A percentile compares a stretch with the other conserved stretches of the same genome.
These are phyloP conservation scores for Artomyces pyxidatus DNA, from an alignment of 768 basidiomycete genomes.

Conservation along the genomic window DNA sequence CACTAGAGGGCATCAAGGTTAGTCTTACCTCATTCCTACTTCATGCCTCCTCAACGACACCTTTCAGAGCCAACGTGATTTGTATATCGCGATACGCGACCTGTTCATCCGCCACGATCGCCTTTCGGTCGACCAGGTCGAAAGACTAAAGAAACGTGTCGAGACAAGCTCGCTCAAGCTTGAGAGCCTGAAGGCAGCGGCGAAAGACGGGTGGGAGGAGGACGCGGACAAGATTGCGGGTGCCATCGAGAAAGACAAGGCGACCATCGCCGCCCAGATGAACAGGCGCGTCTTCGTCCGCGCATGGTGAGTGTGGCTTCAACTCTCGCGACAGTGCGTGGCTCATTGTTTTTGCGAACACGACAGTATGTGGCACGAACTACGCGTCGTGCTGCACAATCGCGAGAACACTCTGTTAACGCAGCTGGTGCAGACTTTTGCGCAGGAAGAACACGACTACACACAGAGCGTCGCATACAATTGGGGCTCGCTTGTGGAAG, in stretches of 20 bases:
- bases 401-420: conserved; percentile 79
- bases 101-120: conserved; percentile 82
- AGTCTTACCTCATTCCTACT: conserved; percentile 6
- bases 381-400: conserved; percentile 88
- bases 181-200: conserved; percentile 57
- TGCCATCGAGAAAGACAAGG: conserved; percentile 80
- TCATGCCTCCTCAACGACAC: not conserved
- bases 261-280: conserved; percentile 64
- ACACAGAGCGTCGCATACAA: conserved; percentile 53
- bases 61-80: conserved; percentile 64
- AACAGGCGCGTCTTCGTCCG: conserved; percentile 81
- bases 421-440: conserved; percentile 62
- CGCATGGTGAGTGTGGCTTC: conserved; percentile 66
- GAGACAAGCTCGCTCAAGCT: conserved; percentile 70
- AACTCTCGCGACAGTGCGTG: not conserved
- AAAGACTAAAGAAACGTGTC: conserved; percentile 80
- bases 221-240: conserved; percentile 72
- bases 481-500: conserved; percentile 68
- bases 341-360: not conserved
- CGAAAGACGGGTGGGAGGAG: conserved; percentile 80
- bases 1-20: conserved; percentile 74
- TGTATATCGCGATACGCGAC: conserved; percentile 83
- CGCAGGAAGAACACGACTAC: conserved; percentile 65
- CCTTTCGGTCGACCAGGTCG: conserved; percentile 83
- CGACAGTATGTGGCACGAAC: conserved; percentile 86